Evolutionary conservation across 2,329 filamentous ascomycete genomes (phyloP).

Genomic region (Aspergillus texensis): DNA sequence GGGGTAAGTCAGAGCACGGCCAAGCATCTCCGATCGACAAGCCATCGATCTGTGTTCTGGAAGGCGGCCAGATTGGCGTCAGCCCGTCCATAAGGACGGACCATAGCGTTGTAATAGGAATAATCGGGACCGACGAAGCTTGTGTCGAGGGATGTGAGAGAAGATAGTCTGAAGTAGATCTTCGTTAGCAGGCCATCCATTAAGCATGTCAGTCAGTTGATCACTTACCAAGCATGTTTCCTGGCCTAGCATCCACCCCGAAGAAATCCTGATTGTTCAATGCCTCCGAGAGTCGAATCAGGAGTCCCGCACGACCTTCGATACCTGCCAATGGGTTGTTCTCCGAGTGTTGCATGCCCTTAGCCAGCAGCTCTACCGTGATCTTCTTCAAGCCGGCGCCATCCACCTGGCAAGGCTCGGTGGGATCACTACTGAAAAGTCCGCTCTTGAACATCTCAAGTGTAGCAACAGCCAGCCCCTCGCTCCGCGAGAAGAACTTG

Average conservation of each 20-base stretch:
- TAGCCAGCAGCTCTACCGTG: slow-evolving; percentile 73
- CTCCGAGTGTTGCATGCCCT: slow-evolving; percentile 80
- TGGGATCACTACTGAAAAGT: slow-evolving; percentile 78
- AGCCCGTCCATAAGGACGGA: slow-evolving; percentile 85
- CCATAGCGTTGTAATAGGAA: slow-evolving; percentile 87
- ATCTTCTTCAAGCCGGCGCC: slow-evolving; percentile 74
- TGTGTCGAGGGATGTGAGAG: slow-evolving; percentile 87
- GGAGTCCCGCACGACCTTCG: slow-evolving; percentile 78
- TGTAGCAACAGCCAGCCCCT: slow-evolving; percentile 78
- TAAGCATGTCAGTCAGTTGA: not conserved
- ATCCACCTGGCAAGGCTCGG: slow-evolving; percentile 87
- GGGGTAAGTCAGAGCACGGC: slow-evolving; percentile 82
- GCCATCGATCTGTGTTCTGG: slow-evolving; percentile 84
- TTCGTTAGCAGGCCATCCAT: slow-evolving; percentile 6
- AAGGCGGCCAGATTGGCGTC: slow-evolving; percentile 82
- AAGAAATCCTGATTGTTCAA: slow-evolving; percentile 82
- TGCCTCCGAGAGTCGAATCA: slow-evolving; percentile 75
- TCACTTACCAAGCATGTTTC: slow-evolving; percentile 83
- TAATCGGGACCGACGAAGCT: slow-evolving; percentile 83
- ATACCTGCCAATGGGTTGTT: slow-evolving; percentile 82
- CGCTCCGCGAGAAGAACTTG: slow-evolving; percentile 78
- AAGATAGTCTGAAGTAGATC: slow-evolving; percentile 72
- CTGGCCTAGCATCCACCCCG: slow-evolving; percentile 79
- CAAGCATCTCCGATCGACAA: slow-evolving; percentile 90
- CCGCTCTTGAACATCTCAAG: slow-evolving; percentile 94